These are phyloP conservation scores for Floccularia luteovirens DNA, from an alignment of 768 basidiomycete species.

Conservation along the genomic window DNA sequence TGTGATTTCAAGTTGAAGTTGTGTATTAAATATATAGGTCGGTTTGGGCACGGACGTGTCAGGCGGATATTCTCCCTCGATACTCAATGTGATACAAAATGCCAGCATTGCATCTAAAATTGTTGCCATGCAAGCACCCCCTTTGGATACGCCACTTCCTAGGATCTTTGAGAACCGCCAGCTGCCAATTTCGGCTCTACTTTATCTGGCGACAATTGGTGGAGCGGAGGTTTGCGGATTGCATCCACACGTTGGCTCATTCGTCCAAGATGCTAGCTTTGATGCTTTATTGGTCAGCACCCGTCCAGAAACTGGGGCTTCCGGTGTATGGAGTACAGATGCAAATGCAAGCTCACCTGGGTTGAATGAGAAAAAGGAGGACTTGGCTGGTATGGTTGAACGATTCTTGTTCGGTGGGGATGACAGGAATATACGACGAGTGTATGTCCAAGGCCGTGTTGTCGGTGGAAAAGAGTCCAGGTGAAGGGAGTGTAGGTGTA, in stretches of 20 bases:
- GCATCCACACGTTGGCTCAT: constrained; percentile 68
- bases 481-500: too few species aligned
- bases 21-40: constrained; percentile 40
- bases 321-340: constrained; percentile 30
- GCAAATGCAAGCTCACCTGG: constrained; percentile 6
- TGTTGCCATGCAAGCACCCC: constrained; percentile 39
- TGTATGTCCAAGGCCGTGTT: constrained; percentile 75
- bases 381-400: constrained; percentile 61
- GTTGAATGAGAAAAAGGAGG: constrained; percentile 21
- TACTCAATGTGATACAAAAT: constrained; percentile 68
- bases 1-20: neutral
- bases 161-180: constrained; percentile 44
- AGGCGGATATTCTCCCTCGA: constrained; percentile 79
- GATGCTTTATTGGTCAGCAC: constrained; percentile 78
- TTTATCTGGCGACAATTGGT: constrained; percentile 89
- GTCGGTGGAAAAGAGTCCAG: constrained; percentile 77
- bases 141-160: neutral
- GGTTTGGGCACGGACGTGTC: constrained; percentile 93
- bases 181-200: constrained; percentile 64
- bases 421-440: constrained; percentile 71
- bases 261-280: constrained; percentile 77
- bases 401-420: constrained; percentile 84
- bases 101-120: constrained; percentile 80
- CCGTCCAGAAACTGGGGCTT: constrained; percentile 35
- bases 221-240: constrained; percentile 81